A percentile compares a stretch with the other conserved stretches of the same genome.
These are phyloP conservation scores for Neospermospora avenae DNA, from an alignment of 2,329 filamentous ascomycete species.

Conservation along the genomic window DNA sequence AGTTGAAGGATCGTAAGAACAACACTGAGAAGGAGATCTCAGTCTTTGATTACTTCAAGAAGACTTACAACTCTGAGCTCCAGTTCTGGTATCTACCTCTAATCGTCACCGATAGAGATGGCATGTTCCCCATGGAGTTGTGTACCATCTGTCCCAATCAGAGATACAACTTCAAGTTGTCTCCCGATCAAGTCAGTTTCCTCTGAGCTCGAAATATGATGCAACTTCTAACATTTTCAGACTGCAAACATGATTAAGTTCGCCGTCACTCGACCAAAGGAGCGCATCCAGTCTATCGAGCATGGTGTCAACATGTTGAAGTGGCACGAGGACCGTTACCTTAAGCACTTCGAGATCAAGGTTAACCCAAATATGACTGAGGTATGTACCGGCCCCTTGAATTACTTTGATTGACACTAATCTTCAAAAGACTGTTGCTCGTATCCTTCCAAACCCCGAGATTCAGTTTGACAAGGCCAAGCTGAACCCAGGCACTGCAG, in stretches of 20 bases:
- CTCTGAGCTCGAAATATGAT: neutral
- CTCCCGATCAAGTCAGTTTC: conserved; percentile 41
- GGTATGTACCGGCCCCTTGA: conserved; percentile 27
- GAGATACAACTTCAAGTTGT: conserved; percentile 61
- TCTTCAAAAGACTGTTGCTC: conserved; percentile 55
- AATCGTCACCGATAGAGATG: conserved; percentile 53
- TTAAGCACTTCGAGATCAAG: conserved; percentile 70
- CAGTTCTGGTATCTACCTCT: conserved; percentile 50
- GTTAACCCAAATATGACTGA: conserved; percentile 63
- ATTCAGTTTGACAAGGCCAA: conserved; percentile 56
- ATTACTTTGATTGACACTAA: conserved; percentile 11
- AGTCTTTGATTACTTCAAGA: conserved; percentile 53
- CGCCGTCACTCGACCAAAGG: conserved; percentile 71
- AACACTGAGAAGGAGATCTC: conserved; percentile 35
- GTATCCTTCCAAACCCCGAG: conserved; percentile 66
- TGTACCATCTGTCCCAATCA: conserved; percentile 53
- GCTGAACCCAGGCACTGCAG: conserved; percentile 60
- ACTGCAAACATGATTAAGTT: conserved; percentile 90
- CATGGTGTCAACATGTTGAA: conserved; percentile 63
- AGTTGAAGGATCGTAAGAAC: conserved; percentile 43
- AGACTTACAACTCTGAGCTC: conserved; percentile 52
- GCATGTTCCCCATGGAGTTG: conserved; percentile 60
- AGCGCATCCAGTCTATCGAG: conserved; percentile 67
- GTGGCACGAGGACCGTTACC: conserved; percentile 66
- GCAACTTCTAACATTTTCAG: conserved; percentile 40